These are phyloP conservation scores for Paraconiothyrium brasiliense DNA, from an alignment of 2,329 filamentous ascomycete species.

Conservation along the genomic window DNA sequence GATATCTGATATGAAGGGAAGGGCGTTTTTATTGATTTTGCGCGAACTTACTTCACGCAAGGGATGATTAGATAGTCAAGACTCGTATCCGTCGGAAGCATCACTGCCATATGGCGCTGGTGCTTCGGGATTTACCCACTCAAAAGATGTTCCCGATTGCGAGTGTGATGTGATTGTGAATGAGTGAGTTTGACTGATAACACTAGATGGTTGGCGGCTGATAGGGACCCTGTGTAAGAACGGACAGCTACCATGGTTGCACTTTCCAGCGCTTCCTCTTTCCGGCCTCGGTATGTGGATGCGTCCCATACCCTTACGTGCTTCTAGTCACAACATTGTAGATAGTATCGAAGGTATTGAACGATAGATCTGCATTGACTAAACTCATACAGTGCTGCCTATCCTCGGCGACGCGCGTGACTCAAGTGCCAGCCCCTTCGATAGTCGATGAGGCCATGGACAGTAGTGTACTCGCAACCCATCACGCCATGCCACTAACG, in stretches of 20 bases:
- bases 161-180: slow-evolving; percentile 3
- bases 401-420: not conserved
- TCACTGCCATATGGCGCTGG: slow-evolving; percentile 24
- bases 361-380: not conserved
- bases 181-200: not conserved
- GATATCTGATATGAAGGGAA: slow-evolving; percentile 14
- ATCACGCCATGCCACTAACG: slow-evolving; percentile 6
- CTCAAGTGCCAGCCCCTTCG: slow-evolving; percentile 9
- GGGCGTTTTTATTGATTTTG: slow-evolving; percentile 15
- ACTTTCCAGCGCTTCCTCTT: not conserved
- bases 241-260: not conserved
- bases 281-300: not conserved
- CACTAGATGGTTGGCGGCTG: not conserved
- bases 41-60: slow-evolving; percentile 34
- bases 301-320: not conserved
- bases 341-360: not conserved
- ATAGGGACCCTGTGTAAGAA: not conserved
- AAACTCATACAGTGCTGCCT: not conserved
- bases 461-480: not conserved
- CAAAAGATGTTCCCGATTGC: slow-evolving; percentile 24
- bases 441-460: not conserved
- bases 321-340: not conserved
- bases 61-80: slow-evolving; percentile 53
- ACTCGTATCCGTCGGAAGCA: slow-evolving; percentile 52
- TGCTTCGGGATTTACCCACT: slow-evolving; percentile 52